Evolutionary conservation across 352 stramenopile genomes (phyloP).

Genomic region (Hyaloperonospora arabidopsidis): DNA sequence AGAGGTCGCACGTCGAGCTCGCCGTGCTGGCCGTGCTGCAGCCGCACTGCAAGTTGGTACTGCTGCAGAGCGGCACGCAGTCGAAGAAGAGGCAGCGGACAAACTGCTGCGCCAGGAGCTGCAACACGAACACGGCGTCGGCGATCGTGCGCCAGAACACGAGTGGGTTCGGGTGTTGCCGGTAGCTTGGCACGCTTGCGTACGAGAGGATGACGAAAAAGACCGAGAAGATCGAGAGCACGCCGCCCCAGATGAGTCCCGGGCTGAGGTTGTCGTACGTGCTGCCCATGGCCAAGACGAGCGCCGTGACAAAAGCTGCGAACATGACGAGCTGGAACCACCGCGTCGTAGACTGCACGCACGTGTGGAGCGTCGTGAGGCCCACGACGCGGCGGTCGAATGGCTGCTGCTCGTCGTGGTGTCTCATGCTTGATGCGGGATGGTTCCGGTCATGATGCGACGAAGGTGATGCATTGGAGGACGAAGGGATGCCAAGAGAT

Average conservation of each 20-base stretch:
- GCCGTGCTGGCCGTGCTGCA: constrained; percentile 44
- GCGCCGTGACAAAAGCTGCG: constrained; percentile 51
- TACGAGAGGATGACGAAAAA: constrained; percentile 84
- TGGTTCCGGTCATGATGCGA: neutral
- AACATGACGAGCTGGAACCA: constrained; percentile 86
- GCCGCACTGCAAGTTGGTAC: constrained; percentile 62
- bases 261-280: constrained; percentile 74
- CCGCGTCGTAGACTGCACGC: constrained; percentile 65
- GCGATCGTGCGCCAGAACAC: constrained; percentile 86
- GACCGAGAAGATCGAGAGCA: constrained; percentile 79
- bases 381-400: too few species aligned
- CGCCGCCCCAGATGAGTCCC: constrained; percentile 75
- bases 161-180: constrained; percentile 82
- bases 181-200: constrained; percentile 65
- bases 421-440: too few species aligned
- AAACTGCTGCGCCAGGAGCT: constrained; percentile 77
- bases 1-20: constrained; percentile 54
- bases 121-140: constrained; percentile 76
- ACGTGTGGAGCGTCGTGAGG: constrained; percentile 37
- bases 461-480: too few species aligned
- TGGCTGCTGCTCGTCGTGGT: constrained; percentile 5
- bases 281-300: constrained; percentile 49
- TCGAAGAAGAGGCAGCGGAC: constrained; percentile 71
- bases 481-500: constrained; percentile 24
- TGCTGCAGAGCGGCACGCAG: constrained; percentile 69